A percentile compares a stretch with the other conserved stretches of the same genome.
Conservation (phyloP, 495 filamentous ascomycete species). For the Penicillium subrubescens region DNA sequence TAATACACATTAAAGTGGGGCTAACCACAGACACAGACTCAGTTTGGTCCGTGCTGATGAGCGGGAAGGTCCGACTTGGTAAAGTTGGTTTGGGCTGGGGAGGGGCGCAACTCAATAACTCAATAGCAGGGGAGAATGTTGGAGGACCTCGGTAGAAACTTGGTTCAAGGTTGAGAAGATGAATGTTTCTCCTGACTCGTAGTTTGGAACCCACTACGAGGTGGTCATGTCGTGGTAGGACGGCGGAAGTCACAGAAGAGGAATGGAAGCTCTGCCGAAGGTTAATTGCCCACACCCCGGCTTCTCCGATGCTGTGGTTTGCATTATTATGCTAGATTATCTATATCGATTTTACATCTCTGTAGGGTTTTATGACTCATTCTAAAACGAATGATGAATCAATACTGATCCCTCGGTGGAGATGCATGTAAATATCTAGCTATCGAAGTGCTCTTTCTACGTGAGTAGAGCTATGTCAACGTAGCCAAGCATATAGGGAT, state of each 20-base stretch:
- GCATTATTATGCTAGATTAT: not conserved
- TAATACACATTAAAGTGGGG: not conserved
- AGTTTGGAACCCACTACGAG: not conserved
- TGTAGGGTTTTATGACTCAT: not conserved
- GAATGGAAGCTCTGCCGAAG: conserved; percentile 24
- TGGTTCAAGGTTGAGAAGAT: not conserved
- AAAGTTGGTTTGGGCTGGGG: not conserved
- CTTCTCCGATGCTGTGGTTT: not conserved
- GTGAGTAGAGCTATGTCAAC: no score
- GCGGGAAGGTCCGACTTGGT: not conserved
- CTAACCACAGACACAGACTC: not conserved
- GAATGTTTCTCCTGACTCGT: not conserved
- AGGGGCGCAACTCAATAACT: not conserved
- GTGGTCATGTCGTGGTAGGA: not conserved
- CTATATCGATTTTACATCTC: not conserved
- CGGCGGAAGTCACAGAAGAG: conserved; percentile 7
- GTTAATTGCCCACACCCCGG: conserved; percentile 11
- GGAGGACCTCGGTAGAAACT: not conserved
- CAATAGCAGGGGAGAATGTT: not conserved
- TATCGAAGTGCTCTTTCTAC: no score
- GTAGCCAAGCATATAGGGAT: no score
- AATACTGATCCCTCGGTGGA: no score
- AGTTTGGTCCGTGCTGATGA: not conserved
- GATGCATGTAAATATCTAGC: no score
- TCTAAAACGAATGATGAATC: not conserved